Conservation (phyloP, 495 filamentous ascomycete genomes). For the Corynascus novoguineensis region DNA sequence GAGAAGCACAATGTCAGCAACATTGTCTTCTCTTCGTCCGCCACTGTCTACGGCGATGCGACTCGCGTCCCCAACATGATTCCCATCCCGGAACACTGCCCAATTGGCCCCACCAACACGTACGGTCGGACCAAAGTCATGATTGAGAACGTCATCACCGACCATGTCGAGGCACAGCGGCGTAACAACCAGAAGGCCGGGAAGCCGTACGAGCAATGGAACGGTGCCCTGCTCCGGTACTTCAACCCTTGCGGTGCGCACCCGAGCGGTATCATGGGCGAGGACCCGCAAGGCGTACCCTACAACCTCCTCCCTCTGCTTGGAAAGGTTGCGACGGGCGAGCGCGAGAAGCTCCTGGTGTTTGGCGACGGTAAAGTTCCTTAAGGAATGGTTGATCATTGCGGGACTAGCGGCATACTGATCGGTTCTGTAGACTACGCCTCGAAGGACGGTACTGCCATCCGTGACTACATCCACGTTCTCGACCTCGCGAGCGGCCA, state of each 20-base stretch:
- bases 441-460: constrained; percentile 74
- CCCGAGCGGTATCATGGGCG: constrained; percentile 95
- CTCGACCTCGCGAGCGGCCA: constrained; percentile 86
- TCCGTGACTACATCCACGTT: constrained; percentile 76
- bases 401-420: not conserved
- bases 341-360: constrained; percentile 88
- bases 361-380: constrained; percentile 80
- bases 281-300: constrained; percentile 91
- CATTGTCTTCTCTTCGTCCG: constrained; percentile 95
- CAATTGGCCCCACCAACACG: constrained; percentile 91
- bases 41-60: constrained; percentile 96
- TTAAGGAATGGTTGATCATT: not conserved
- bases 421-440: constrained; percentile 64
- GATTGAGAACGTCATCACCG: constrained; percentile 85
- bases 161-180: constrained; percentile 82
- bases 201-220: constrained; percentile 75
- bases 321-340: constrained; percentile 91
- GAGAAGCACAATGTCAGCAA: constrained; percentile 81
- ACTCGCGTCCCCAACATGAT: constrained; percentile 97
- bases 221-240: constrained; percentile 88
- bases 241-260: constrained; percentile 97
- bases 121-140: constrained; percentile 93
- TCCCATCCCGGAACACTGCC: constrained; percentile 94
- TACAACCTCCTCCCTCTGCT: constrained; percentile 93
- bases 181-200: constrained; percentile 76